These are phyloP conservation scores for Coemansia guatemalensis DNA, from an alignment of 192 early-diverging fungal genomes.

Conservation along the genomic window DNA sequence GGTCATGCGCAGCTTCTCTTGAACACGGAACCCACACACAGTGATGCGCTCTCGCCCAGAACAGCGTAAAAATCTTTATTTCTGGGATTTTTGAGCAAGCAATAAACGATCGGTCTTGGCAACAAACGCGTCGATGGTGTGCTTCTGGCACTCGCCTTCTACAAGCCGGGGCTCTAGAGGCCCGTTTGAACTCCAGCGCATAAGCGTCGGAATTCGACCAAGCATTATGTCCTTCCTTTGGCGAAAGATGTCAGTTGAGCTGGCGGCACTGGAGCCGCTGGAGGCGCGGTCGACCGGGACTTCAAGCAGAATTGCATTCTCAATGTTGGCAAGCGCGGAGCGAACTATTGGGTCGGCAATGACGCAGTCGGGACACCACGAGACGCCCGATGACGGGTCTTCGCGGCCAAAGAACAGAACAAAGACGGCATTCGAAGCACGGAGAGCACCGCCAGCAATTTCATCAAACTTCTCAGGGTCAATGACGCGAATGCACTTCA, in stretches of 20 bases:
- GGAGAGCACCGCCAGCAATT: slow-evolving; percentile 4
- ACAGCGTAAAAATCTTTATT: too few relatives aligned
- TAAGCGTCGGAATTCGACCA: slow-evolving; percentile 37
- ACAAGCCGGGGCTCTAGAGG: slow-evolving; percentile 29
- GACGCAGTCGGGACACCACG: slow-evolving; percentile 52
- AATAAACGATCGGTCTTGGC: neutral
- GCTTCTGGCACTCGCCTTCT: slow-evolving; percentile 35
- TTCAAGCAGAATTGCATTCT: slow-evolving; percentile 35
- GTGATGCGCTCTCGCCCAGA: too few relatives aligned
- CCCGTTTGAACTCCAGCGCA: slow-evolving; percentile 33
- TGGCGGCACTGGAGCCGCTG: slow-evolving; percentile 23
- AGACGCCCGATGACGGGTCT: slow-evolving; percentile 15
- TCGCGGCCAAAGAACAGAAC: slow-evolving; percentile 54
- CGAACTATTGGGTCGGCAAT: slow-evolving; percentile 50
- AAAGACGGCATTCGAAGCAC: slow-evolving; percentile 24
- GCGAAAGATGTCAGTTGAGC: slow-evolving; percentile 30
- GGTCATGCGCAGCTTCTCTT: too few relatives aligned
- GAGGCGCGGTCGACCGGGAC: slow-evolving; percentile 45
- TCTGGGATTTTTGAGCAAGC: neutral
- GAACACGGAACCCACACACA: too few relatives aligned
- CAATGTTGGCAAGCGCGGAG: slow-evolving; percentile 21
- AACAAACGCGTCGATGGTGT: slow-evolving; percentile 21
- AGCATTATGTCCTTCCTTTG: slow-evolving; percentile 26
- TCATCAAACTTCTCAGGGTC: slow-evolving; percentile 33
- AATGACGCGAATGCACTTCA: slow-evolving; percentile 43